These are phyloP conservation scores for Starmerella geochares DNA, from an alignment of 805 yeast species.

Conservation along the genomic window DNA sequence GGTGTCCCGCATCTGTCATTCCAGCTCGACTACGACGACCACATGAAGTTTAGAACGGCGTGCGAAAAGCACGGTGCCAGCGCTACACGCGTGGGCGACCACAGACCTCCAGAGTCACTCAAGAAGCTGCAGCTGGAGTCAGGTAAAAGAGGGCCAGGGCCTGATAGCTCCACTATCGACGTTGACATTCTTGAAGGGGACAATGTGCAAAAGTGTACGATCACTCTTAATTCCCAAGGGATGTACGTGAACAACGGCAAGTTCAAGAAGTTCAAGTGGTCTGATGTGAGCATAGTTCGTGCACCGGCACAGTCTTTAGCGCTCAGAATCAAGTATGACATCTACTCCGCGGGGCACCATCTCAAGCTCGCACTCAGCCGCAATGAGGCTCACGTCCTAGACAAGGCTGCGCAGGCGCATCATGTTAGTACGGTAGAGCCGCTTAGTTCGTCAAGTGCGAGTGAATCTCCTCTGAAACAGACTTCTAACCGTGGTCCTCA, in stretches of 20 bases:
- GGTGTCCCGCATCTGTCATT: neutral
- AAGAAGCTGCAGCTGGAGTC: neutral
- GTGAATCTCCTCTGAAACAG: neutral
- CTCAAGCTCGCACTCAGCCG: neutral
- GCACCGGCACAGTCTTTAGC: neutral
- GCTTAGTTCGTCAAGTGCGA: neutral
- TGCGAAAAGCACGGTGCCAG: neutral
- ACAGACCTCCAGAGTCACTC: neutral
- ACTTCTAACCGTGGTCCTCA: neutral
- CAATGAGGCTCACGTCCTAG: neutral
- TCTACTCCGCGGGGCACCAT: neutral
- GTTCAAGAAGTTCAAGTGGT: conserved; percentile 1
- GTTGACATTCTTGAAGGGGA: neutral
- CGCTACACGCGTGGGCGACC: neutral
- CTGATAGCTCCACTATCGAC: neutral
- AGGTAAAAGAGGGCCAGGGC: neutral
- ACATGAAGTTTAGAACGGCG: neutral
- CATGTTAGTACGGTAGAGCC: neutral
- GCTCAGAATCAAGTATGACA: neutral
- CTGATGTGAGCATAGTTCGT: neutral
- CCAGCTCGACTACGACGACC: neutral
- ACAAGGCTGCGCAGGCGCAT: neutral
- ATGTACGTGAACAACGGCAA: neutral
- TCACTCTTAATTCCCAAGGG: neutral
- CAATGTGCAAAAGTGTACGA: neutral